phyloP scores from a whole-genome alignment of 2,329 filamentous ascomycete genomes.

The Venturia nashicola region DNA sequence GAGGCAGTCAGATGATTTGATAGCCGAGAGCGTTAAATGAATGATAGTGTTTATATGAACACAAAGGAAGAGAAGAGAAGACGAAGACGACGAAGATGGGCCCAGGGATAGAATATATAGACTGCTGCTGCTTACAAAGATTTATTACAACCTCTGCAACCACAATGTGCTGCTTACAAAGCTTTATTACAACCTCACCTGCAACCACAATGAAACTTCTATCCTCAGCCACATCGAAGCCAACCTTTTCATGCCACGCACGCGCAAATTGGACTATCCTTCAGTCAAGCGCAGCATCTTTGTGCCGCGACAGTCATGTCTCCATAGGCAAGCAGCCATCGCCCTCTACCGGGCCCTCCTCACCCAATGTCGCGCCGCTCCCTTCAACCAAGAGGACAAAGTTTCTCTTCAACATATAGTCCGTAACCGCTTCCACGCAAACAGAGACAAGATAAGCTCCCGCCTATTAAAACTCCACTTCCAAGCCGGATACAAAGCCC shows the following conservation, averaged over 20 bases:
- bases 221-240: background rate
- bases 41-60: too few species aligned
- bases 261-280: background rate
- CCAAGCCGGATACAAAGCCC: slow-evolving; percentile 51
- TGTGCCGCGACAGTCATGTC: slow-evolving; percentile 2
- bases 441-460: slow-evolving; percentile 44
- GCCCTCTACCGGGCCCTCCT: slow-evolving; percentile 63
- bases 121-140: background rate
- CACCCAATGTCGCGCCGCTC: slow-evolving; percentile 40
- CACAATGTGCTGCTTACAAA: background rate
- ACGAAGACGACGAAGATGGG: background rate
- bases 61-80: too few species aligned
- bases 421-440: slow-evolving; percentile 49
- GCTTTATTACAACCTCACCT: background rate
- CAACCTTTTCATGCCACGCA: background rate
- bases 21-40: background rate
- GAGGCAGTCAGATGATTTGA: background rate
- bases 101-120: background rate
- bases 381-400: slow-evolving; percentile 38
- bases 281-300: background rate
- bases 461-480: slow-evolving; percentile 51
- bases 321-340: slow-evolving; percentile 36
- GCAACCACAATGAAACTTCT: background rate
- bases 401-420: slow-evolving; percentile 46
- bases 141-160: background rate